Evolutionary conservation across 2,329 filamentous ascomycete genomes (phyloP).

Genomic region (Thielaviopsis musarum): DNA sequence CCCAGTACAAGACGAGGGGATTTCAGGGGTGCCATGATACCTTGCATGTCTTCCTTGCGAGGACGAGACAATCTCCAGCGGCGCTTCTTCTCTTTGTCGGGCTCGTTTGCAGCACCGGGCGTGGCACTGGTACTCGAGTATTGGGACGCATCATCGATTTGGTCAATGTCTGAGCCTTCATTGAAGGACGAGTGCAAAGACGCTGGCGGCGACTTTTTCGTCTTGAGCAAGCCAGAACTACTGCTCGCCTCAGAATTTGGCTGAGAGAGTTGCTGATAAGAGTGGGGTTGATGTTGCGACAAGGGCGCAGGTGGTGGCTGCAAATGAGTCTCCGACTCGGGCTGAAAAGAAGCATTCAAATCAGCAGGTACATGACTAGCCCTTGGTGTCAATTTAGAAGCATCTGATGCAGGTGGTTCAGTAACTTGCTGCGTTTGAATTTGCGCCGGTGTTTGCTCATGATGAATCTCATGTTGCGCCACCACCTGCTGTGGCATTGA

Average conservation of each 20-base stretch:
- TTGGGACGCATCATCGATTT: constrained; percentile 38
- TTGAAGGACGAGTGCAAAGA: constrained; percentile 66
- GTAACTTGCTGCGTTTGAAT: constrained; percentile 9
- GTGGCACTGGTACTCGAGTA: constrained; percentile 16
- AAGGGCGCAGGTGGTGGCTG: neutral
- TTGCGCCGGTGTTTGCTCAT: constrained; percentile 2
- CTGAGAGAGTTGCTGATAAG: no score
- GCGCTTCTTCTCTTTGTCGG: constrained; percentile 52
- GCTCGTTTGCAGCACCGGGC: constrained; percentile 21
- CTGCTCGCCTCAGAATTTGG: neutral
- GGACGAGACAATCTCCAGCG: constrained; percentile 56
- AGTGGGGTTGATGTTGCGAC: neutral
- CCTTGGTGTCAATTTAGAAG: constrained; percentile 29
- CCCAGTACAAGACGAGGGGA: constrained; percentile 32
- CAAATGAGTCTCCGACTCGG: neutral
- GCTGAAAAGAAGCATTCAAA: constrained; percentile 14
- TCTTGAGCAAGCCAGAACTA: constrained; percentile 33
- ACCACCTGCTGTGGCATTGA: no score
- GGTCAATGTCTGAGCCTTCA: constrained; percentile 67
- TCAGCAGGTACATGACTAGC: constrained; percentile 26
- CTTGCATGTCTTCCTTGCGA: constrained; percentile 34
- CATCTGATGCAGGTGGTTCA: constrained; percentile 14
- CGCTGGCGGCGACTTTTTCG: constrained; percentile 55
- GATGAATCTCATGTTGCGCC: no score
- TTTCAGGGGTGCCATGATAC: constrained; percentile 20